Base-by-base conservation (phyloP, 1,284 basidiomycete species). In the Ganoderma resinaceum region DNA sequence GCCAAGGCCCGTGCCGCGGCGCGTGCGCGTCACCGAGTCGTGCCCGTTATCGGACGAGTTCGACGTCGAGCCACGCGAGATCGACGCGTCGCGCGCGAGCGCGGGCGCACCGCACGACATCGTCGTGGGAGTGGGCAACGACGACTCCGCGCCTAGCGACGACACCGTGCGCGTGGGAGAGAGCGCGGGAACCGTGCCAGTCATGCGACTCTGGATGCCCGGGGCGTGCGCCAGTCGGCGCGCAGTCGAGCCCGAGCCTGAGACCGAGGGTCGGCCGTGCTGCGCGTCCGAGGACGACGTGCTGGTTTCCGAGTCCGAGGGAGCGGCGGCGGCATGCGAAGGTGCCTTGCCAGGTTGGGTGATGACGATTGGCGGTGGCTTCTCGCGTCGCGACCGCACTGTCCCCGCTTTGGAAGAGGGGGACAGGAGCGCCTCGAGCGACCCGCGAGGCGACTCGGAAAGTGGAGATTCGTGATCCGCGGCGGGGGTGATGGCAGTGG, bases 101-200 rank as follows among this genome's bases (percentile, higher is more conserved):
- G 61, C 7, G 23, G 37, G 16, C n/a, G 40, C 40, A 16, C 29
- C 42, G 55, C 71, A 72, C 31, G 75, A 74, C 33, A 62, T 63
- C 62, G 72, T 74, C 38, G 75, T 75, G 37, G 77, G 76, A 53
- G 77, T 77, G 31, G 72, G 72, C 43, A 76, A 70, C 29, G 70
- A 65, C 35, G 72, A 71, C 31, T 74, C 68, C 49, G 71, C 72
- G 11, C 72, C 70, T 12, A 69, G 71, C 16, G 76, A 76, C 16
- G 74, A 75, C 12, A 69, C 69, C 37, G 76, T 78, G 37, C 76
- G 72, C 42, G 76, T 78, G 0, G 76, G 77, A 38, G 77, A 78
- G 38, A 77, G 74, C 64, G 77, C 76, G 42, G 77, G 75, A 40
- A 75, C 59, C 63, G 67, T 69, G 58, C 40, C 64, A 66, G 52